These are phyloP conservation scores for Aspergillus bridgeri DNA, from an alignment of 495 filamentous ascomycete species.

Conservation along the genomic window DNA sequence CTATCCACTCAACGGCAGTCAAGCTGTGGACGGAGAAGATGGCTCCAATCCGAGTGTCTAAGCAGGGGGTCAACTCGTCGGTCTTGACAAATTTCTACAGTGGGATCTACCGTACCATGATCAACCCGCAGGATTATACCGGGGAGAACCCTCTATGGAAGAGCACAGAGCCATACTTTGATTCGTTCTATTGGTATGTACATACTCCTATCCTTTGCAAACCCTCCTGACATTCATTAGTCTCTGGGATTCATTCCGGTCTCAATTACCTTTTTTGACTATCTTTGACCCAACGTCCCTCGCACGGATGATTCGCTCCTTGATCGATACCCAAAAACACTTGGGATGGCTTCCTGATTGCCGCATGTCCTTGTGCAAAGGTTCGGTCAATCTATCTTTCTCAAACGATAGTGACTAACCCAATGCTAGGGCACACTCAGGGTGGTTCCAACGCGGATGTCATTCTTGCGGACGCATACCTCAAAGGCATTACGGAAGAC, in stretches of 20 bases:
- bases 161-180: constrained; percentile 62
- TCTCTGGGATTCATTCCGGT: constrained; percentile 63
- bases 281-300: constrained; percentile 61
- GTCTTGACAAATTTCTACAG: constrained; percentile 59
- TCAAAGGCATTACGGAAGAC: constrained; percentile 60
- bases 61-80: constrained; percentile 51
- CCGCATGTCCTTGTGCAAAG: constrained; percentile 69
- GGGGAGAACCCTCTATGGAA: constrained; percentile 71
- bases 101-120: constrained; percentile 53
- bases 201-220: not conserved
- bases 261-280: constrained; percentile 61
- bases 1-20: constrained; percentile 42
- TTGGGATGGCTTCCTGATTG: constrained; percentile 67
- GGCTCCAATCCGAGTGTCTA: constrained; percentile 46
- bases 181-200: constrained; percentile 51
- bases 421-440: constrained; percentile 48
- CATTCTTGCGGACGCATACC: constrained; percentile 69
- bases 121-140: constrained; percentile 70
- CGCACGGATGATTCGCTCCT: constrained; percentile 60
- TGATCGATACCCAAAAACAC: constrained; percentile 70
- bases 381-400: constrained; percentile 21
- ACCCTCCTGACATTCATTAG: constrained; percentile 22
- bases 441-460: constrained; percentile 76
- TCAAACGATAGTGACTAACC: not conserved
- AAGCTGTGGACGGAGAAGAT: constrained; percentile 50